Base-by-base conservation (phyloP, 2,329 filamentous ascomycete species). In the Helicocarpus griseus region DNA sequence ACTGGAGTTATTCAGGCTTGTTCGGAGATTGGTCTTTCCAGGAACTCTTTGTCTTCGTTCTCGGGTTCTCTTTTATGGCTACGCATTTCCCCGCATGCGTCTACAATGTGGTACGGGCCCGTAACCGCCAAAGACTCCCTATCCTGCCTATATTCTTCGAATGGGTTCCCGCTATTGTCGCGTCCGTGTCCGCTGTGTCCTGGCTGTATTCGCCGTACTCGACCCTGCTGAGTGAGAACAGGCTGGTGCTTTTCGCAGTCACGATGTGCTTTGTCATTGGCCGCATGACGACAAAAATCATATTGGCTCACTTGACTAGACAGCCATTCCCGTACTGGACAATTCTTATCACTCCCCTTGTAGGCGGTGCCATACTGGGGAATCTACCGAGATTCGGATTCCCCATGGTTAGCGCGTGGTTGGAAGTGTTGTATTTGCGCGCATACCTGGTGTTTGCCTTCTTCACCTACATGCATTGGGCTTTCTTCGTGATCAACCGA, bases 281-380 rank as follows among this genome's bases (percentile, higher is more conserved):
- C 33, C 86, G 93, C 59, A 89, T 98, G 85, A 97, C 93, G 0
- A 98, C 93, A 36, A 98, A 97, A 76, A 97, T 97, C 70, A 98
- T 98, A 65, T 82, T 98, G 17, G 91, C 93, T 2, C 93, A 98
- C 69, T 77, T 98, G 48, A 93, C 93, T 1, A 82, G 82, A 56
- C 93, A 97, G 68, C 87, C 91, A 3, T 98, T 97, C 71, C 93
- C 93, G 1, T 94, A 87, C 77, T 97, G 90, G 89, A 97, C 93
- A 9, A 79, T 93, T 46, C 87, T 97, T 79, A 77, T 97, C 35
- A 82, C 80, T 31, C 93, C 93, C 6, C 82, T 98, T 36, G 78
- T 96, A 45, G 86, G 87, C 48, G 93, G 93, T 49, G 90, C 89
- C 5, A 63, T 91, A 1, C 72, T 97, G 38, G 85, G 81, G 21